Base-by-base conservation (phyloP, 768 basidiomycete genomes). In the Lactifluus volemus region DNA sequence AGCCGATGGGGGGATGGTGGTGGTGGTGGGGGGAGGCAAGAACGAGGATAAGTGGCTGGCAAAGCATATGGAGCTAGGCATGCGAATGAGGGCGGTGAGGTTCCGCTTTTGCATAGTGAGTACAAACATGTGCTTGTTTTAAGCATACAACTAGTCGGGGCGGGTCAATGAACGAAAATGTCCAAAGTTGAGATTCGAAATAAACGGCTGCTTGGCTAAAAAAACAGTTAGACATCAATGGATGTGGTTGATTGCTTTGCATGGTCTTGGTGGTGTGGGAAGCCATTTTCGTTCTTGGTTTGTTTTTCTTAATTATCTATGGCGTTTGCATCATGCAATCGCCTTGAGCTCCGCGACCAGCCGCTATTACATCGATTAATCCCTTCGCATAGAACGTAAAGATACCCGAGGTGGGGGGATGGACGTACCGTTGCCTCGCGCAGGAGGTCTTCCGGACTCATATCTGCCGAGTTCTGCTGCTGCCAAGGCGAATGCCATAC, bases 401-500 rank as follows among this genome's bases (percentile, higher is more conserved):
- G 9, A 10, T 29, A 30, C 7, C 54, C 14, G 9, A 34, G 19
- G 45, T 19, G 25, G 25, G 25, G 25, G 25, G 25, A 39, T 11
- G 38, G 47, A 49, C 57, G 30, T 21, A 59, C 30, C 34, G 25
- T 45, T 63, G 54, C 63, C 30, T 83, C 83, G 4, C 73, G 71
- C 62, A 78, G 75, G 64, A 81, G 75, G 41, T 76, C 72, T 14
- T 54, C 55, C 42, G 48, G 49, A 42, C 51, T 51, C 57, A 55
- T 52, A 41, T 61, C 60, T 17, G 39, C 58, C 41, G 55, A 56
- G 19, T 65, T 61, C 38, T 69, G 67, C 56, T 58, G 57, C n/a
- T 70, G 74, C 86, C 85, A 3, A 87, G 75, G 58, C 76, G 78
- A 63, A 91, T 84, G 8, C 87, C 86, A 68, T 90, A 89, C 61